Conservation (phyloP, 139 green algal genomes). For the Chlorella sp. region DNA sequence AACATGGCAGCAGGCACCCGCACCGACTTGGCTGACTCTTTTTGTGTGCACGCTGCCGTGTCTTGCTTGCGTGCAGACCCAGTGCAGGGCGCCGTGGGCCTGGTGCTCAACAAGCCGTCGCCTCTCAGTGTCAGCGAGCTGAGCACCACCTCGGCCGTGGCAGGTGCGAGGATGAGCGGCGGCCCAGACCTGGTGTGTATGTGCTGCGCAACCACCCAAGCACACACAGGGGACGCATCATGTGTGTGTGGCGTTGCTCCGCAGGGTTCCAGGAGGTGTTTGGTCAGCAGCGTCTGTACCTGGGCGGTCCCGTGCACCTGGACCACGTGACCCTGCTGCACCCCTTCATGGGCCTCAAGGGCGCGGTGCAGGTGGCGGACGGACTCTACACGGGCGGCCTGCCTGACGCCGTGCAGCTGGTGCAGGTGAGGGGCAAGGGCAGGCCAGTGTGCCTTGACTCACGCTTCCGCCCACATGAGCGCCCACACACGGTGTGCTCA, state of each 20-base stretch:
- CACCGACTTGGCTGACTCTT: neutral
- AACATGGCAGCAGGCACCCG: neutral
- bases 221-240: too few relatives aligned
- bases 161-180: constrained; percentile 9
- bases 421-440: constrained; percentile 7
- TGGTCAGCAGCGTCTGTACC: constrained; percentile 23
- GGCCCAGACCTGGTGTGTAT: too few relatives aligned
- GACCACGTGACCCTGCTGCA: constrained; percentile 45
- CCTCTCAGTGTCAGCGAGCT: constrained; percentile 29
- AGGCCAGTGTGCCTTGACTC: neutral
- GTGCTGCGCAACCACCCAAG: too few relatives aligned
- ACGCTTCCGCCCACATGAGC: neutral
- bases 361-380: constrained; percentile 1
- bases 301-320: constrained; percentile 41
- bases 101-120: constrained; percentile 43
- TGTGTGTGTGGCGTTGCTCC: neutral
- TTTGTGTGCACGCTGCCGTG: neutral
- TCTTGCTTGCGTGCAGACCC: constrained; percentile 11
- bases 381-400: constrained; percentile 32
- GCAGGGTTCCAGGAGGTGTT: constrained; percentile 37
- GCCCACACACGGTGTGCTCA: neutral
- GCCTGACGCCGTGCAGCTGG: constrained; percentile 26
- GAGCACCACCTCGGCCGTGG: constrained; percentile 10
- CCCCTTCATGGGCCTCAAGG: constrained; percentile 22
- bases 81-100: constrained; percentile 26